phyloP scores from a whole-genome alignment of 2,329 filamentous ascomycete species.

The Colletotrichum liriopes region DNA sequence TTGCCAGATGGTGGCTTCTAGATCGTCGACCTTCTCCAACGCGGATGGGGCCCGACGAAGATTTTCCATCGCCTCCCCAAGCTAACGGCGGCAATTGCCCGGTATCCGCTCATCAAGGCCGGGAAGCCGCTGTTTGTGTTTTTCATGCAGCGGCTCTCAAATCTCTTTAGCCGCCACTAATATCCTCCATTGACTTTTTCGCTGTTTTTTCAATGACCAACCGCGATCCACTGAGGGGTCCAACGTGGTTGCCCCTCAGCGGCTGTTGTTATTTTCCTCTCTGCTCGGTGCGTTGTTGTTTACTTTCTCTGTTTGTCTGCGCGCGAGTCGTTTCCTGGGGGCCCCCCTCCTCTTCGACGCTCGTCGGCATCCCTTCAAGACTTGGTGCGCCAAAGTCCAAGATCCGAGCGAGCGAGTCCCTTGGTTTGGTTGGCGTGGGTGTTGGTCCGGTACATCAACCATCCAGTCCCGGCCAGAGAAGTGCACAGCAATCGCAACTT shows the following conservation, averaged over 20 bases:
- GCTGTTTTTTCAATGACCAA: background rate
- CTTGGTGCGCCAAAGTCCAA: background rate
- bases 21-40: constrained; percentile 15
- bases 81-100: constrained; percentile 16
- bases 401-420: background rate
- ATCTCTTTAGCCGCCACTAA: constrained; percentile 13
- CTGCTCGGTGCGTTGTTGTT: background rate
- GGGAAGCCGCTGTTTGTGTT: constrained; percentile 35
- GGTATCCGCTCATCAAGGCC: constrained; percentile 11
- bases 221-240: background rate
- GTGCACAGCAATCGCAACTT: background rate
- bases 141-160: constrained; percentile 23
- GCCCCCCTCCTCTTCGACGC: background rate
- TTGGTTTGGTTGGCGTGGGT: background rate
- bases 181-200: background rate
- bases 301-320: background rate
- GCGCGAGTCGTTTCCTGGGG: background rate
- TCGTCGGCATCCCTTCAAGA: background rate
- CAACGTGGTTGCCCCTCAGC: background rate
- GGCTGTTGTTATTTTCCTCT: background rate
- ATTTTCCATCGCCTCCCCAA: constrained; percentile 10
- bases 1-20: constrained; percentile 30
- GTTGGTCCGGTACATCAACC: background rate
- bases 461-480: background rate
- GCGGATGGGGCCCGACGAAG: constrained; percentile 10